Base-by-base conservation (phyloP, 148 eudicot species). In the Camellia granthamiana region DNA sequence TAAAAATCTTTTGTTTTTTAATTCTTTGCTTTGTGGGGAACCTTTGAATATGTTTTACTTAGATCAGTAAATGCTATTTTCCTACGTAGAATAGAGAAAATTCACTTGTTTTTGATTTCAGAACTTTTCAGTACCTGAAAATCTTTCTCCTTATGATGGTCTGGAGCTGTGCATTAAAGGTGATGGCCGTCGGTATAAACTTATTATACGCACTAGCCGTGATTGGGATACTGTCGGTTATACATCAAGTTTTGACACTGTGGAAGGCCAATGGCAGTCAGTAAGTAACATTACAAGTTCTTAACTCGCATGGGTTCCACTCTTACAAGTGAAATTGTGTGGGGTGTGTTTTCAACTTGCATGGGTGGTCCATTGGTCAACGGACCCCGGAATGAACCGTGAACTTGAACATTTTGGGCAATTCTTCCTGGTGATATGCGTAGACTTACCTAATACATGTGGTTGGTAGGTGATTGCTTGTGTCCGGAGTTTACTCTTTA, bases 191-290 rank as follows among this genome's bases (percentile, higher is more conserved):
- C 91, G 99, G 7, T 97, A 94, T 84, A 97, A 97, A 78, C 88
- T 97, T 79, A 92, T 97, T 64, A 74, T 94, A 71, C 98, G 99
- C 73, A 97, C 97, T 21, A 97, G 98, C 83, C 81, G 85, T 75
- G 98, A 97, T 76, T 97, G 99, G 99, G 99, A 97, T 82, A 94
- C 97, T 76, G 90, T 94, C 64, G 99, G 98, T 68, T 97, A 97
- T 79, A 97, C 99, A 21, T 82, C 87, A 72, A 67, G 94, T 81
- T 94, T 97, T 83, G 97, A 94, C 88, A 97, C 98, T 38, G 82
- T 89, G n/a, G 90, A 90, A 77, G 97, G 92, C 81, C 97, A 91
- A 83, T 97, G 99, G 99, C 99, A 97, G 84, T 89, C 95, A 21
- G 99, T 97, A 85, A 86, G 98, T 85, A 13, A 21, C 52, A 67